Percentiles rank a stretch among this genome's conserved stretches.
These are phyloP conservation scores for Taphrina communis DNA, from an alignment of 1,139 yeast genomes.

Conservation along the genomic window DNA sequence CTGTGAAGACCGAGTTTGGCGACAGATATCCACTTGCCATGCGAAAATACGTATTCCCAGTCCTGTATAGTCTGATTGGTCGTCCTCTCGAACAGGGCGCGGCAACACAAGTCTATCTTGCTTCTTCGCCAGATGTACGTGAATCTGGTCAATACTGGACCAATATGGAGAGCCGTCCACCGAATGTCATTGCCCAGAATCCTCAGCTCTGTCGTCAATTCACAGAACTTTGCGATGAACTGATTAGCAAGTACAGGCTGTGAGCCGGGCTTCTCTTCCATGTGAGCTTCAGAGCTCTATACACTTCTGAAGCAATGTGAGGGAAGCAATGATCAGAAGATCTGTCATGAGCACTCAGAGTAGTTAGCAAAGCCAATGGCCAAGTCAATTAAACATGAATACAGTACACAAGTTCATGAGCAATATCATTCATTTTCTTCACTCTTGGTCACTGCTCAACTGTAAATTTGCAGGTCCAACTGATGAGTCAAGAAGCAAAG, in stretches of 20 bases:
- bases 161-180: slow-evolving; percentile 27
- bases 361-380: background rate
- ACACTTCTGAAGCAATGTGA: background rate
- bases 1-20: slow-evolving; percentile 27
- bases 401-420: no score
- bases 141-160: slow-evolving; percentile 33
- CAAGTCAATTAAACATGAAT: background rate
- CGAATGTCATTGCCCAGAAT: slow-evolving; percentile 18
- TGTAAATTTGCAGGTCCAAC: no score
- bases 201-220: slow-evolving; percentile 28
- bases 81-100: slow-evolving; percentile 55
- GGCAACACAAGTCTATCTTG: slow-evolving; percentile 35
- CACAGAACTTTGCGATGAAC: slow-evolving; percentile 27
- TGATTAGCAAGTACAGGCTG: slow-evolving; percentile 34
- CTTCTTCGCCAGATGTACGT: slow-evolving; percentile 23
- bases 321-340: no score
- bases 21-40: slow-evolving; percentile 12
- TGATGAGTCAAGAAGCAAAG: no score
- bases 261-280: background rate
- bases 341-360: background rate
- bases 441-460: no score
- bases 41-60: slow-evolving; percentile 61
- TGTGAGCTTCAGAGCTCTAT: background rate
- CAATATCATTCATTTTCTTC: no score
- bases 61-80: slow-evolving; percentile 74